Evolutionary conservation across 129 eudicot genomes (phyloP), one percentile per base, ranked within the genome.

Genomic region (Artemisia annua): DNA sequence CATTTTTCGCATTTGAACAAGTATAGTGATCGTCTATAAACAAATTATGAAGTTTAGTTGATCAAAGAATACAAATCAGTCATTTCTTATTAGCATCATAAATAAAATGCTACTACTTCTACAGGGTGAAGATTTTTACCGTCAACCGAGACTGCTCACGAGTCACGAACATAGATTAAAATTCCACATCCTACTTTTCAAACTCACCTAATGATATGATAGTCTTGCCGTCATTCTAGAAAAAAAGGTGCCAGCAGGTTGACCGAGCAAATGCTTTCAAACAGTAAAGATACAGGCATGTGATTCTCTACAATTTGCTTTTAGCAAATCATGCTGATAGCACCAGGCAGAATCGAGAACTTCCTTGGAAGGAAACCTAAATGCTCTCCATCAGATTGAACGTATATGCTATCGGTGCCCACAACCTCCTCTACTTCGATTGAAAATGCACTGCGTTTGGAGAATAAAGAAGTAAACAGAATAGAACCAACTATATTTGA

Each of bases 331-430:
- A 94, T 83, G 76, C 88, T 91, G 64, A 94, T 83, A 61, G 84
- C 89, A 75, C 83, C 87, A 16, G 99, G 93, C 78, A 94, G 66
- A 74, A 94, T 82, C 48, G 78, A 62, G 26, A 94, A 87, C 70
- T 90, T 94, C 61, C 84, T 83, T n/a, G 99, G 99, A 77, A 94
- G 99, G 71, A 90, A 94, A 18, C 99, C 99, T 43, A 94, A 69
- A 81, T 75, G 76, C 72, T 94, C 99, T 52, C 99, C 99, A 81
- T 94, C 99, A 16, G 97, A 88, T 81, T 94, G 97, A 73, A 94
- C 92, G 62, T 63, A 86, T 9, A 94, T 83, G 80, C 79, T 76
- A 75, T 70, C 68, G 63, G 74, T 77, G 54, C 83, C 78, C 17
- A 48, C 79, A 7, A 88, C 78, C 79, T 88, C 91, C 83, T 88